phyloP scores from a whole-genome alignment of 164 flowering plant species.

The Stephania cephalantha region DNA sequence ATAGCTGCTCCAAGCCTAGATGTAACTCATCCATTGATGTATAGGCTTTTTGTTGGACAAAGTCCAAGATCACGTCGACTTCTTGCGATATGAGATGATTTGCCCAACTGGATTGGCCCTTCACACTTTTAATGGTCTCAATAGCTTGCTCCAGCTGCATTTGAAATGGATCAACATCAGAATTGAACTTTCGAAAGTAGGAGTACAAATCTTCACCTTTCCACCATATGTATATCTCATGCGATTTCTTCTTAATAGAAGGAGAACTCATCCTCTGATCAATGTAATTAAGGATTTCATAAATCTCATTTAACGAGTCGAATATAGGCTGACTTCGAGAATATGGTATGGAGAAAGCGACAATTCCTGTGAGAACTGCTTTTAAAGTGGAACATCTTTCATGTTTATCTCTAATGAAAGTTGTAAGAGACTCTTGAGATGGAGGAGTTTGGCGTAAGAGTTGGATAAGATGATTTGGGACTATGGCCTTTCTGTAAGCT shows the following conservation, averaged over 20 bases:
- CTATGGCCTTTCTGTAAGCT: too few species aligned
- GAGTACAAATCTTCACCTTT: not conserved
- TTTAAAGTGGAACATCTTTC: not conserved
- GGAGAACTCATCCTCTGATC: not conserved
- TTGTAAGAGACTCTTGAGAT: too few species aligned
- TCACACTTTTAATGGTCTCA: not conserved
- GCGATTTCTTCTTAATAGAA: not conserved
- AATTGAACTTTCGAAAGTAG: too few species aligned
- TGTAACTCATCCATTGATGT: too few species aligned
- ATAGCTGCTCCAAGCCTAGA: too few species aligned
- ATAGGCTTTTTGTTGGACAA: too few species aligned
- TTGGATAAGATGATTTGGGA: too few species aligned
- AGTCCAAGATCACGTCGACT: not conserved
- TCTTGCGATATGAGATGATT: not conserved
- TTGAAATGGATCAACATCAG: too few species aligned
- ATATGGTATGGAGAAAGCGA: not conserved
- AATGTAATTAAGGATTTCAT: not conserved
- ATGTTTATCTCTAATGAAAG: not conserved
- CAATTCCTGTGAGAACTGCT: slow-evolving; percentile 4
- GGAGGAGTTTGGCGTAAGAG: too few species aligned
- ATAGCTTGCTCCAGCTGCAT: not conserved
- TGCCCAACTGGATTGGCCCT: too few species aligned
- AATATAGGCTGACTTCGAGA: not conserved
- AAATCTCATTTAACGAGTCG: not conserved
- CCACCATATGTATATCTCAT: not conserved